Evolutionary conservation across 1,284 basidiomycete genomes (phyloP).

Genomic region (Sporisorium iseilematis-ciliati): DNA sequence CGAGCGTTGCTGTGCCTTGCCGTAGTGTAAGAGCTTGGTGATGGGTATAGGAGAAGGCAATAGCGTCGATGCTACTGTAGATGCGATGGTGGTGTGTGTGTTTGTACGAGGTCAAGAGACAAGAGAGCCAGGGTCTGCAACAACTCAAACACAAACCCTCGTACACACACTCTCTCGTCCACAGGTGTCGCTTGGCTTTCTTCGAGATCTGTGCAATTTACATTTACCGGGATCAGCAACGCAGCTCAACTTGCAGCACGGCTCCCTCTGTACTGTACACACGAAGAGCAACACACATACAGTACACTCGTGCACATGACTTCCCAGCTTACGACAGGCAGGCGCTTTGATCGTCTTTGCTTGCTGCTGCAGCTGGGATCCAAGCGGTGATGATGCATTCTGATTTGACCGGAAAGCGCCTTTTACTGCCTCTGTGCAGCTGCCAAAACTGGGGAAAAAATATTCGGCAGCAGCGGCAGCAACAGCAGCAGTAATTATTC

Average conservation of each 20-base stretch:
- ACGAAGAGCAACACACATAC: constrained; percentile 11
- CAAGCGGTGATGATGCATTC: background rate
- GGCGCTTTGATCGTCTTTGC: background rate
- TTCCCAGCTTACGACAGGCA: background rate
- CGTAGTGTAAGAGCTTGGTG: constrained; percentile 2
- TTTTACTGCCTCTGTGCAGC: constrained; percentile 11
- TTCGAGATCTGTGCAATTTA: constrained; percentile 27
- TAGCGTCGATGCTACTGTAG: constrained; percentile 4
- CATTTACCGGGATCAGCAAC: constrained; percentile 37
- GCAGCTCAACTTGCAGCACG: constrained; percentile 21
- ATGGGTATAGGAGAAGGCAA: constrained; percentile 15
- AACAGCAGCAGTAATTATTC: background rate
- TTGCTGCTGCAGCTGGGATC: background rate
- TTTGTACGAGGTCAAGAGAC: constrained; percentile 9
- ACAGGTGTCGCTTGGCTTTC: constrained; percentile 10
- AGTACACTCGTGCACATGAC: constrained; percentile 3
- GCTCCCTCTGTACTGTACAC: constrained; percentile 7
- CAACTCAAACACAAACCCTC: constrained; percentile 3
- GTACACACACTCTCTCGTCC: constrained; percentile 1
- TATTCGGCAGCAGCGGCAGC: background rate
- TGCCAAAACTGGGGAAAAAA: constrained; percentile 17
- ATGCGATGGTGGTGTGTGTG: background rate
- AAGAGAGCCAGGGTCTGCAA: constrained; percentile 13
- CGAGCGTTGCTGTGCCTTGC: background rate
- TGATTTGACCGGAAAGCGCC: constrained; percentile 19